phyloP scores from a whole-genome alignment of 495 filamentous ascomycete species.

The Amorphotheca resinae region DNA sequence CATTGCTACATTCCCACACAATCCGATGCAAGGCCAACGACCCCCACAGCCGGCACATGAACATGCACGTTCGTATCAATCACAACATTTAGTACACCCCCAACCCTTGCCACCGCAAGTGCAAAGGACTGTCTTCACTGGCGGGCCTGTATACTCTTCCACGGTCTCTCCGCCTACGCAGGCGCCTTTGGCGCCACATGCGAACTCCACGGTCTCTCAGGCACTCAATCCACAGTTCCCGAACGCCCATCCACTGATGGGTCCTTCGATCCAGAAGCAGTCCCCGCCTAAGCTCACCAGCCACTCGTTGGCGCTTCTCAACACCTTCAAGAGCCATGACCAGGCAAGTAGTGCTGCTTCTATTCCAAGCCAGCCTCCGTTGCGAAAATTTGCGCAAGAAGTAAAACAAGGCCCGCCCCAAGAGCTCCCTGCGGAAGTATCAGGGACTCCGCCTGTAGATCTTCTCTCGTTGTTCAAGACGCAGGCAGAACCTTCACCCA shows the following conservation, averaged over 20 bases:
- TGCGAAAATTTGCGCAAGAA: constrained; percentile 6
- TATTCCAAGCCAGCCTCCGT: constrained; percentile 3
- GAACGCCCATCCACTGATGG: constrained; percentile 38
- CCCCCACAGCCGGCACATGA: constrained; percentile 20
- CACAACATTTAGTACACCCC: constrained; percentile 35
- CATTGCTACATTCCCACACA: constrained; percentile 7
- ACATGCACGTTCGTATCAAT: constrained; percentile 24
- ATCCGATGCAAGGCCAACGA: constrained; percentile 15
- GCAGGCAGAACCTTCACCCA: constrained; percentile 13
- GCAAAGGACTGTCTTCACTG: constrained; percentile 18
- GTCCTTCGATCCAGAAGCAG: constrained; percentile 32
- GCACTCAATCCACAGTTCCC: constrained; percentile 29
- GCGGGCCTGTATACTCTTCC: constrained; percentile 19
- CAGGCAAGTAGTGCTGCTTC: constrained; percentile 4
- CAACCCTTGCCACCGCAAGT: constrained; percentile 33
- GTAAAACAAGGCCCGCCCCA: constrained; percentile 7
- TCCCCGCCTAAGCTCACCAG: constrained; percentile 41
- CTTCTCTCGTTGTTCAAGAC: not conserved
- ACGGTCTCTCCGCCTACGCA: constrained; percentile 31
- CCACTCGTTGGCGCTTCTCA: constrained; percentile 51
- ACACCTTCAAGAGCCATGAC: constrained; percentile 42
- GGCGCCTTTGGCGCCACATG: constrained; percentile 21
- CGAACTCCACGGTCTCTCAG: not conserved
- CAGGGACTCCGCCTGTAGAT: constrained; percentile 1
- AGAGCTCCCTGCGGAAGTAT: constrained; percentile 14